Evolutionary conservation across 495 filamentous ascomycete species (phyloP).

Genomic region (Hypoxylon trugodes): DNA sequence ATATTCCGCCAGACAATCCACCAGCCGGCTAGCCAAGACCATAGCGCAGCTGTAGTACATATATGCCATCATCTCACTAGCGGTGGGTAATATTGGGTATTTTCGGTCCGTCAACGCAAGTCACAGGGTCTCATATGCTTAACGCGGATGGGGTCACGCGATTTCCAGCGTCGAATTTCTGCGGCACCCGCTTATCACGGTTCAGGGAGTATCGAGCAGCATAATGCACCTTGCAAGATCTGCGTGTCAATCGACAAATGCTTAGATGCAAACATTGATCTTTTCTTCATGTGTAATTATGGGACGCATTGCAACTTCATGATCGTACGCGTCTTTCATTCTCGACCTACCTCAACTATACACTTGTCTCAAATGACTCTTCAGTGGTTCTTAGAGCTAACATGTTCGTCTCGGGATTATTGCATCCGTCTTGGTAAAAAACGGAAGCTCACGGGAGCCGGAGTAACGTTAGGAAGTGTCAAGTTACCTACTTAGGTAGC

Average conservation of each 20-base stretch:
- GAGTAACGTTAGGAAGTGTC: not conserved
- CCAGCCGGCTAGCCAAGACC: constrained; percentile 4
- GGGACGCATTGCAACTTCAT: constrained; percentile 11
- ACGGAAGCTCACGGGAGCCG: constrained; percentile 8
- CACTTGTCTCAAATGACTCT: not conserved
- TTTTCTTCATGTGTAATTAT: constrained; percentile 2
- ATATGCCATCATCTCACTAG: not conserved
- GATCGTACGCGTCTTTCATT: not conserved
- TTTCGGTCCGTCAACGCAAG: constrained; percentile 4
- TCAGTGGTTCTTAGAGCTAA: constrained; percentile 7
- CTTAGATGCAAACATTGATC: constrained; percentile 6
- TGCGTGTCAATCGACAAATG: constrained; percentile 26
- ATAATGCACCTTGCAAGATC: constrained; percentile 33
- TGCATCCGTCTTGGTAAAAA: constrained; percentile 29
- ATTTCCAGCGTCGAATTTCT: constrained; percentile 18
- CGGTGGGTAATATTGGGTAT: constrained; percentile 1
- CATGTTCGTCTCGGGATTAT: constrained; percentile 20
- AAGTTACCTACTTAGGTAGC: no score
- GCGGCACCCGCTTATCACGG: constrained; percentile 30
- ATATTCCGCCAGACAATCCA: not conserved
- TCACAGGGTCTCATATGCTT: constrained; percentile 26
- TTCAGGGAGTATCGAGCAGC: constrained; percentile 1
- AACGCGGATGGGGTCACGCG: constrained; percentile 25
- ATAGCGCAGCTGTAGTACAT: constrained; percentile 7
- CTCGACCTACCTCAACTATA: no score